A percentile compares a stretch with the other conserved stretches of the same genome.
Evolutionary conservation across 257 asterid species (phyloP).

Genomic region (Osmanthus fragrans): DNA sequence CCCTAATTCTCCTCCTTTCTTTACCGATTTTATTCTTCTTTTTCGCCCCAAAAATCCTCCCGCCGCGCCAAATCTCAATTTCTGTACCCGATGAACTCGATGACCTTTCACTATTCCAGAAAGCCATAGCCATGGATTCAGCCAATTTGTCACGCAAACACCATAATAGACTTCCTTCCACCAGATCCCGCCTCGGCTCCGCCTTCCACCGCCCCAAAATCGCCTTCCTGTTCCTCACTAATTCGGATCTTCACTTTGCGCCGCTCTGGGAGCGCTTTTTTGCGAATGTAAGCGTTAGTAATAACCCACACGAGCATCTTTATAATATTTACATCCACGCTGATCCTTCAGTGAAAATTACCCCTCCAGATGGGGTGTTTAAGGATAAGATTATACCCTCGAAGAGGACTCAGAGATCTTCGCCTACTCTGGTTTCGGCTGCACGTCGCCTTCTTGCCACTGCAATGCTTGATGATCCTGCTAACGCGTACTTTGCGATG

Average conservation of each 20-base stretch:
- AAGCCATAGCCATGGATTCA: slow-evolving; percentile 63
- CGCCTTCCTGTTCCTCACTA: slow-evolving; percentile 84
- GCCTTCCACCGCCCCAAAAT: slow-evolving; percentile 75
- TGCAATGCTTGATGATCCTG: slow-evolving; percentile 68
- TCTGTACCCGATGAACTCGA: slow-evolving; percentile 82
- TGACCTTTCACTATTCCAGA: slow-evolving; percentile 83
- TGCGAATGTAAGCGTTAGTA: slow-evolving; percentile 31
- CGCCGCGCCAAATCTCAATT: slow-evolving; percentile 69
- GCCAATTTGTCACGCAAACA: slow-evolving; percentile 47
- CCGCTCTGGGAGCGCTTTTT: slow-evolving; percentile 82
- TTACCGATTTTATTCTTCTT: slow-evolving; percentile 54
- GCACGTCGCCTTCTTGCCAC: slow-evolving; percentile 73
- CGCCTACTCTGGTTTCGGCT: slow-evolving; percentile 79
- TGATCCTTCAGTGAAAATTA: slow-evolving; percentile 55
- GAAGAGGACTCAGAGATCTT: slow-evolving; percentile 82
- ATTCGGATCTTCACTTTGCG: slow-evolving; percentile 67
- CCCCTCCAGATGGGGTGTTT: slow-evolving; percentile 55
- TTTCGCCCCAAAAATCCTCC: slow-evolving; percentile 64
- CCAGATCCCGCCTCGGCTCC: slow-evolving; percentile 62
- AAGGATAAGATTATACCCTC: slow-evolving; percentile 52
- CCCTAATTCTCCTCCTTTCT: slow-evolving; percentile 62
- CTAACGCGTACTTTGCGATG: slow-evolving; percentile 57
- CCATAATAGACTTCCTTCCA: slow-evolving; percentile 51
- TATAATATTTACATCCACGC: slow-evolving; percentile 86
- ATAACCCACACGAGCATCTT: slow-evolving; percentile 36